Percentiles rank a stretch among this genome's conserved stretches.
phyloP scores from a whole-genome alignment of 495 filamentous ascomycete species.

The Trichocladium uniseriatum region DNA sequence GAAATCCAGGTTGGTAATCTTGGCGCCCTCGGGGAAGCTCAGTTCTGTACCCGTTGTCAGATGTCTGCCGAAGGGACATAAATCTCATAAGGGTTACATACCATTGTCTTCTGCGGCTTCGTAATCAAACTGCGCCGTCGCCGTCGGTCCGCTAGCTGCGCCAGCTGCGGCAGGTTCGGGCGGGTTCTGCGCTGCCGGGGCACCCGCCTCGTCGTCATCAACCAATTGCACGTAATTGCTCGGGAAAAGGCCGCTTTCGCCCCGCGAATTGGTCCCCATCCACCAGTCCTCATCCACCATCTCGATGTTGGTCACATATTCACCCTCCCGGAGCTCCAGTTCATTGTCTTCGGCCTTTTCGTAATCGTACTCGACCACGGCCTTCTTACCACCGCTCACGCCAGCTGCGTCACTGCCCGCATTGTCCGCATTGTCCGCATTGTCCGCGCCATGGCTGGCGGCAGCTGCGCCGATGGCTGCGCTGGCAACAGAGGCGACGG shows the following conservation, averaged over 20 bases:
- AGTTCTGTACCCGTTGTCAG: constrained; percentile 45
- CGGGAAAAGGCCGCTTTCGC: constrained; percentile 84
- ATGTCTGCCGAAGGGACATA: not conserved
- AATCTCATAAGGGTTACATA: constrained; percentile 16
- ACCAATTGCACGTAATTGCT: constrained; percentile 92
- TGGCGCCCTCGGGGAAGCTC: constrained; percentile 83
- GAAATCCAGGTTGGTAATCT: constrained; percentile 66
- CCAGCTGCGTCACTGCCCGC: constrained; percentile 19
- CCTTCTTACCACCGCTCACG: constrained; percentile 49
- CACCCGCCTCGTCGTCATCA: constrained; percentile 36
- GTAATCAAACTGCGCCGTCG: constrained; percentile 88
- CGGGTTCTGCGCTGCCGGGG: constrained; percentile 20
- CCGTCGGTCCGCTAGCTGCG: constrained; percentile 50
- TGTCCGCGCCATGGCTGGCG: constrained; percentile 15
- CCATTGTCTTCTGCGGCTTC: constrained; percentile 95
- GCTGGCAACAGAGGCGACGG: constrained; percentile 31
- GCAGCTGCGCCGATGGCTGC: not conserved
- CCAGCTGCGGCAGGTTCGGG: constrained; percentile 32
- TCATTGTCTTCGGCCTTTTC: constrained; percentile 97
- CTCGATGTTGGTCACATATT: constrained; percentile 87
- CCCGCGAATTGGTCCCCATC: constrained; percentile 75
- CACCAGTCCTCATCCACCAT: constrained; percentile 98
- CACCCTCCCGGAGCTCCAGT: constrained; percentile 81
- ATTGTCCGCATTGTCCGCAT: too few relatives aligned
- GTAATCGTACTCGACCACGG: constrained; percentile 87